Percentiles rank a stretch among this genome's conserved stretches.
These are phyloP conservation scores for Dryas drummondii DNA, from an alignment of 306 rosid species.

Conservation along the genomic window DNA sequence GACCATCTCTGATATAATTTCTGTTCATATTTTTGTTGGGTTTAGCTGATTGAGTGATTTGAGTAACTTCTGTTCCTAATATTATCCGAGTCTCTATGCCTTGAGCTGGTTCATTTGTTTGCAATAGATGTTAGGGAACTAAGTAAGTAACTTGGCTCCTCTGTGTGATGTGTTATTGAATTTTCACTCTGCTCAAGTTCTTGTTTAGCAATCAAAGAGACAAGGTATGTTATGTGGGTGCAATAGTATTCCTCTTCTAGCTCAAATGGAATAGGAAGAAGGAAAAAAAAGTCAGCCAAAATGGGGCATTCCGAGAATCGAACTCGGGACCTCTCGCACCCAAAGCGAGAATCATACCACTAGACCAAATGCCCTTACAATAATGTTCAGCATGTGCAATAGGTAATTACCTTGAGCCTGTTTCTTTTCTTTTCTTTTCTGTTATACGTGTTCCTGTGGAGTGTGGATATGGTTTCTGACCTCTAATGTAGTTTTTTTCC, in stretches of 20 bases:
- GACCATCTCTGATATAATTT: no score
- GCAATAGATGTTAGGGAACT: no score
- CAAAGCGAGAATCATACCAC: slow-evolving; percentile 55
- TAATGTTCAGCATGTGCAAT: not conserved
- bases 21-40: not conserved
- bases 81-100: not conserved
- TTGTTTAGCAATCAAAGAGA: no score
- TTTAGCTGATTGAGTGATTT: not conserved
- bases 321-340: slow-evolving; percentile 56
- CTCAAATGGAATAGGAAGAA: not conserved
- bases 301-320: slow-evolving; percentile 29
- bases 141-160: not conserved
- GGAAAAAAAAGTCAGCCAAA: not conserved
- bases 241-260: no score
- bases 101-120: not conserved
- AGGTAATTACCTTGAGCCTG: not conserved
- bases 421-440: not conserved
- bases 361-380: slow-evolving; percentile 39
- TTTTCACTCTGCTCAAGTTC: no score
- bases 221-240: no score
- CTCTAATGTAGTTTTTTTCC: no score
- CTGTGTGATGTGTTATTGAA: not conserved
- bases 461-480: no score
- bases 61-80: no score
- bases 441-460: no score